Conservation (phyloP, 2,329 filamentous ascomycete genomes). For the Aureobasidium sp. region DNA sequence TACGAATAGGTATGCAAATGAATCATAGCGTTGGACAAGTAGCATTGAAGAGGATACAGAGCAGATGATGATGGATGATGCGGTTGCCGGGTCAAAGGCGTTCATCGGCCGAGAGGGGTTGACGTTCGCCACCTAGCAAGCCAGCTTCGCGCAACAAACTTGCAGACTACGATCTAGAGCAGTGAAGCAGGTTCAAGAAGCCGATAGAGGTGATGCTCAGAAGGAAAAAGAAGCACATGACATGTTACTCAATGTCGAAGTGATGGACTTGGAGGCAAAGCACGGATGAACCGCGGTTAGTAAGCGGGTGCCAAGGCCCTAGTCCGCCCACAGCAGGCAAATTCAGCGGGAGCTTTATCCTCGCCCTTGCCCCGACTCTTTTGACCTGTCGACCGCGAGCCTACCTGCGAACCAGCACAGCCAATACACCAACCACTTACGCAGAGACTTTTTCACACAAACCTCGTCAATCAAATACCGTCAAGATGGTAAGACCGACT, state of each 20-base stretch:
- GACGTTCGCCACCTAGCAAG: not conserved
- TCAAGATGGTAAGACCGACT: slow-evolving; percentile 13
- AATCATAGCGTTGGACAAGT: not conserved
- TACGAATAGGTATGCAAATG: not conserved
- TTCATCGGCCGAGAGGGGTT: not conserved
- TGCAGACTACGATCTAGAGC: not conserved
- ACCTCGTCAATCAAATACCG: slow-evolving; percentile 9
- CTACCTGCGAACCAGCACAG: slow-evolving; percentile 13
- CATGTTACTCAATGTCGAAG: not conserved
- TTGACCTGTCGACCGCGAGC: slow-evolving; percentile 14
- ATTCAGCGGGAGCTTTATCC: slow-evolving; percentile 13
- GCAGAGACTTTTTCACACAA: slow-evolving; percentile 9
- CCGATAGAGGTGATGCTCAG: not conserved
- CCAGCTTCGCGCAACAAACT: not conserved
- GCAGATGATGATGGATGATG: not conserved
- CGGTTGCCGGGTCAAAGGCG: not conserved
- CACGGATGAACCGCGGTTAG: not conserved
- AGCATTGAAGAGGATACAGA: not conserved
- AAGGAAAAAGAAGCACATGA: slow-evolving; percentile 9
- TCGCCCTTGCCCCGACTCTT: slow-evolving; percentile 11
- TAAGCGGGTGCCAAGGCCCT: slow-evolving; percentile 12
- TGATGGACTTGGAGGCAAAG: not conserved
- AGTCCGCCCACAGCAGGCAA: slow-evolving; percentile 11
- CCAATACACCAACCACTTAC: slow-evolving; percentile 9
- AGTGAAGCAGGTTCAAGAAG: not conserved